phyloP scores from a whole-genome alignment of 23 red algal species.

The Pyropia haitanensis region DNA sequence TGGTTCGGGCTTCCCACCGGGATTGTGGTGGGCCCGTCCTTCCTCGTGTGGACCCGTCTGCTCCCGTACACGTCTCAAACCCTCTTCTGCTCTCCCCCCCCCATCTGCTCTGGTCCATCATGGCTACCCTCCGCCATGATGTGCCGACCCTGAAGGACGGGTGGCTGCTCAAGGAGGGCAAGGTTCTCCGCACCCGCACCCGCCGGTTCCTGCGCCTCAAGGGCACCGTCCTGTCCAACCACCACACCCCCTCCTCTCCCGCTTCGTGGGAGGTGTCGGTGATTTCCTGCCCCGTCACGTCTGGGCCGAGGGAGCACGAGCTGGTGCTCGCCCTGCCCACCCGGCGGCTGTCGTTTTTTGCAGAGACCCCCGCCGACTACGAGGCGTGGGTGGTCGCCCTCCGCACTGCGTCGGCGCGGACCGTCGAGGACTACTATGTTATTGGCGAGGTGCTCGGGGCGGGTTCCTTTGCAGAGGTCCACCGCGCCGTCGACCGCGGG shows the following conservation, averaged over 20 bases:
- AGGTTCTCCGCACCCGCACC: slow-evolving; percentile 47
- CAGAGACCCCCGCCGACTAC: slow-evolving; percentile 33
- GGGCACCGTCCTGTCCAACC: slow-evolving; percentile 51
- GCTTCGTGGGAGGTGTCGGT: slow-evolving; percentile 65
- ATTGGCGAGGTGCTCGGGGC: slow-evolving; percentile 76
- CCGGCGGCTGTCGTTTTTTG: slow-evolving; percentile 77
- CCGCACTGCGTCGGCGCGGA: slow-evolving; percentile 30
- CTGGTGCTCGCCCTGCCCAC: slow-evolving; percentile 44
- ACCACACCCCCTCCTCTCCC: slow-evolving; percentile 44
- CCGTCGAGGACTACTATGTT: slow-evolving; percentile 84
- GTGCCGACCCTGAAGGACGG: slow-evolving; percentile 56
- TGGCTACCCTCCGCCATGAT: slow-evolving; percentile 26
- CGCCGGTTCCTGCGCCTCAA: slow-evolving; percentile 62
- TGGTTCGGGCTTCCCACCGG: too few species aligned
- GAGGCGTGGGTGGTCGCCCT: slow-evolving; percentile 53
- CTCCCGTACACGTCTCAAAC: too few species aligned
- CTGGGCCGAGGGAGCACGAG: slow-evolving; percentile 47
- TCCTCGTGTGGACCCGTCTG: too few species aligned
- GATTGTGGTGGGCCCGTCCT: too few species aligned
- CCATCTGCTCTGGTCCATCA: too few species aligned
- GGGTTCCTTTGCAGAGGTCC: slow-evolving; percentile 86
- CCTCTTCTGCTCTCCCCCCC: too few species aligned
- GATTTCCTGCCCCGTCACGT: slow-evolving; percentile 47
- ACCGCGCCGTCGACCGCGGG: slow-evolving; percentile 33
- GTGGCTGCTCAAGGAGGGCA: slow-evolving; percentile 77